Base-by-base conservation (phyloP, 371 early-diverging fungal genomes). In the Rhizopus microsporus region DNA sequence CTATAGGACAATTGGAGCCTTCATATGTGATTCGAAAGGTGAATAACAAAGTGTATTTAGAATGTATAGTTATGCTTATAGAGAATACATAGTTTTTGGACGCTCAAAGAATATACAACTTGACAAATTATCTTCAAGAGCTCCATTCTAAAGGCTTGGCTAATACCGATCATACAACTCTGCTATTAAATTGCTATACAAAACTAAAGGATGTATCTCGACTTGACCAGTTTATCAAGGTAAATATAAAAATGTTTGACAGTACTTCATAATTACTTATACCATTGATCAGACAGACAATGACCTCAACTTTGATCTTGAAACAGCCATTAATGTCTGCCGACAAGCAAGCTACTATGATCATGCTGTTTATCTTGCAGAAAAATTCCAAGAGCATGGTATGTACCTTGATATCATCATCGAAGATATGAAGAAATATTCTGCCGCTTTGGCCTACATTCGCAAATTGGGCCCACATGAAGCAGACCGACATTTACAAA, bases 111-210 rank as follows among this genome's bases (percentile, higher is more conserved):
- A 90, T 96, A 23, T 89, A 89, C 63, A 92, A 92, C 57, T 71
- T 98, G 59, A 91, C 94, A 3, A 83, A 84, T 31, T 97, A 94
- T 63, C 78, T 97, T 16, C 93, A 96, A 75, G 89, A 88, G 56
- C 80, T 97, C 1, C 96, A 97, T 67, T 85, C 88, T 1, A 77
- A 84, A 17, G 84, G 88, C 0, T 75, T 94, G 33, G 97, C 97
- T 1, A 95, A 91, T 54, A 82, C 90, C 10, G 96, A 96, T 67
- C 97, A 97, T 69, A 96, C 96, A 0, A 96, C 97, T 0, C 69
- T 97, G 44, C 72, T 98, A 31, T 78, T 98, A n/a, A 96, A 95
- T 65, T 98, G 98, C 80, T 98, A 97, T 68, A 93, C 97, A 17
- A 96, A 97, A 68, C 80, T 95, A 13, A 90, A 92, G 63, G 95